Conservation (phyloP, 2,329 filamentous ascomycete species). For the Ophiostoma tasmaniense region DNA sequence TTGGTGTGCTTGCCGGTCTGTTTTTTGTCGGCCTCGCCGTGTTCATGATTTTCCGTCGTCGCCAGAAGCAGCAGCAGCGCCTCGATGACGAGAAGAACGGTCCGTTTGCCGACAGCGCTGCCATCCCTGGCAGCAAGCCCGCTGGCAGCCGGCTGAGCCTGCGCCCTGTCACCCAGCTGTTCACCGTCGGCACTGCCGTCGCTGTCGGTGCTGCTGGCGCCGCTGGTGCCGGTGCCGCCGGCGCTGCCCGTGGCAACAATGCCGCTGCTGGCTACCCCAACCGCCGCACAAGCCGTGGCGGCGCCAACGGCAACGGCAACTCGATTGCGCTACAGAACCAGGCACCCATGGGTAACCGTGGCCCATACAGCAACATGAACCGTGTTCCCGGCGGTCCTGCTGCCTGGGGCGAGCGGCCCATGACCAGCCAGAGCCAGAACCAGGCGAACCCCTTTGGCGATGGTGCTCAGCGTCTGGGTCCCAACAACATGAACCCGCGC, state of each 20-base stretch:
- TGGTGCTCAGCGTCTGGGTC: conserved; percentile 42
- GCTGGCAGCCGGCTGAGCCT: conserved; percentile 65
- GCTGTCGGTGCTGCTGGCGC: conserved; percentile 3
- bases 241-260: background rate
- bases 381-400: conserved; percentile 22
- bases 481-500: conserved; percentile 16
- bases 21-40: conserved; percentile 57
- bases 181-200: conserved; percentile 45
- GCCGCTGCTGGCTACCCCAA: conserved; percentile 28
- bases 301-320: conserved; percentile 21
- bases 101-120: conserved; percentile 28
- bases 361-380: conserved; percentile 15
- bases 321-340: conserved; percentile 31
- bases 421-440: conserved; percentile 39
- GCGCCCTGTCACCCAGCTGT: conserved; percentile 75
- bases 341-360: conserved; percentile 23
- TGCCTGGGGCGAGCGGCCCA: conserved; percentile 39
- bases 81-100: conserved; percentile 58
- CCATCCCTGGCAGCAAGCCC: conserved; percentile 10
- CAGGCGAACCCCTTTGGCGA: conserved; percentile 62
- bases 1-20: conserved; percentile 67
- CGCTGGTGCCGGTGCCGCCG: conserved; percentile 7
- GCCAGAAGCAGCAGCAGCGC: conserved; percentile 52
- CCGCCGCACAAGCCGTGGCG: conserved; percentile 41
- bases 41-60: conserved; percentile 62